Base-by-base conservation (phyloP, 1,284 basidiomycete species). In the Apiotrichum akiyoshidainum region DNA sequence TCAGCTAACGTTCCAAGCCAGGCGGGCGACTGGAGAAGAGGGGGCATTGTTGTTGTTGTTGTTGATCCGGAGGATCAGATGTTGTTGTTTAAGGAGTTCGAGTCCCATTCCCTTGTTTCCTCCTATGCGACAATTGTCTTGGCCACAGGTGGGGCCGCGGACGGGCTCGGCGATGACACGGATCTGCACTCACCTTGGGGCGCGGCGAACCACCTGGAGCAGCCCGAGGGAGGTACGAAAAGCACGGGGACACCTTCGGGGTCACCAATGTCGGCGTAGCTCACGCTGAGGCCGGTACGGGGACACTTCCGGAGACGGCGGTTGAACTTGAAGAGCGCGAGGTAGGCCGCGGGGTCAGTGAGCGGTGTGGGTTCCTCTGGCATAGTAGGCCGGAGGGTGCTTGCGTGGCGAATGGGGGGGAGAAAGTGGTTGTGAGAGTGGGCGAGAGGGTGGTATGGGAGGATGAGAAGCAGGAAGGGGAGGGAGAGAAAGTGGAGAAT, bases 131-230 rank as follows among this genome's bases (percentile, higher is more conserved):
- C 26, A 31, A 31, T 31, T 31, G 26, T 31, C 26, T 31, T 31
- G 26, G 26, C 26, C 26, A 31, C 26, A 3, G 7, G 26, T 31
- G 26, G 26, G 26, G 26, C 26, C 3, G 26, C 7, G 26, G 26
- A 31, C 26, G 26, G n/a, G 26, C 26, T 31, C 9, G n/a, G 41
- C n/a, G 16, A 12, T 14, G n/a, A 11, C 16, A 46, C 14, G 22
- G 22, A 33, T 13, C 2, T 21, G 5, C 3, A 62, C 70, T 54
- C 41, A 75, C 75, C 75, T 59, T 75, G 70, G 6, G 71, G 67
- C 1, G 71, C 69, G 10, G 66, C 73, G n/a, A 76, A 64, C 74
- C 75, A 77, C 34, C 75, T 54, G 9, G 70, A 66, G 49, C 73
- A 74, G 5, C 72, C 75, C 39, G 68, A 70, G 0, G 75, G 75